A percentile compares a stretch with the other conserved stretches of the same genome.
Evolutionary conservation across 345 rosid species (phyloP).

Genomic region (Acer yangbiense): DNA sequence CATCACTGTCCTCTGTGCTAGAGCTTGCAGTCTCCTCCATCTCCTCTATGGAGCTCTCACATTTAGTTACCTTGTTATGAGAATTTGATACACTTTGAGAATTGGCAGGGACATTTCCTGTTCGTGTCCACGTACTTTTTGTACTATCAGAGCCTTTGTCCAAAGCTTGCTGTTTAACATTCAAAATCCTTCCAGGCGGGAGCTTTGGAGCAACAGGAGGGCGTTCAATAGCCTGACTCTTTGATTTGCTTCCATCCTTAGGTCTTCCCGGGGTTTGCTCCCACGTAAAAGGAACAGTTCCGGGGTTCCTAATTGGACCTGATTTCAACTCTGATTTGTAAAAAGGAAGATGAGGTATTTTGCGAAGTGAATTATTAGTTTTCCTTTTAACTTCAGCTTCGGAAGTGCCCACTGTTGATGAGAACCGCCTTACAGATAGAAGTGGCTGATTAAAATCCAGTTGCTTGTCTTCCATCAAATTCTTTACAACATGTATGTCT

Average conservation of each 20-base stretch:
- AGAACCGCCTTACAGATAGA: conserved; percentile 66
- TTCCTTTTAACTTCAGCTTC: conserved; percentile 50
- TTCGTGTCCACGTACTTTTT: conserved; percentile 9
- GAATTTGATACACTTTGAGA: conserved; percentile 22
- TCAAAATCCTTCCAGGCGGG: conserved; percentile 75
- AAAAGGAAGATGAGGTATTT: conserved; percentile 52
- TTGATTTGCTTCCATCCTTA: conserved; percentile 53
- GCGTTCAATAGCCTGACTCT: conserved; percentile 20
- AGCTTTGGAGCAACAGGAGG: conserved; percentile 64
- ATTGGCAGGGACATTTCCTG: conserved; percentile 12
- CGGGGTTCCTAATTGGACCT: conserved; percentile 84
- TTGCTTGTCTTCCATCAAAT: conserved; percentile 79
- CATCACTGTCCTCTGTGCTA: conserved; percentile 32
- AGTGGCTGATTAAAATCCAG: conserved; percentile 80
- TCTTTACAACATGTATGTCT: conserved; percentile 34
- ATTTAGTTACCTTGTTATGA: conserved; percentile 18
- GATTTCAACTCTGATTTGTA: conserved; percentile 84
- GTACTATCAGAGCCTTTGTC: conserved; percentile 28
- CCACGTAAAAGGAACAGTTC: conserved; percentile 92
- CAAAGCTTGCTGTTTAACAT: conserved; percentile 30
- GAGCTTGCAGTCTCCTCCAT: conserved; percentile 35
- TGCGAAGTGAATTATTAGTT: conserved; percentile 37
- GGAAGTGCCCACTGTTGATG: conserved; percentile 33
- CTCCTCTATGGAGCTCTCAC: conserved; percentile 27
- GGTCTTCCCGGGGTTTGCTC: conserved; percentile 85